Evolutionary conservation across 768 basidiomycete genomes (phyloP).

Genomic region (Gymnopilus dilepis): DNA sequence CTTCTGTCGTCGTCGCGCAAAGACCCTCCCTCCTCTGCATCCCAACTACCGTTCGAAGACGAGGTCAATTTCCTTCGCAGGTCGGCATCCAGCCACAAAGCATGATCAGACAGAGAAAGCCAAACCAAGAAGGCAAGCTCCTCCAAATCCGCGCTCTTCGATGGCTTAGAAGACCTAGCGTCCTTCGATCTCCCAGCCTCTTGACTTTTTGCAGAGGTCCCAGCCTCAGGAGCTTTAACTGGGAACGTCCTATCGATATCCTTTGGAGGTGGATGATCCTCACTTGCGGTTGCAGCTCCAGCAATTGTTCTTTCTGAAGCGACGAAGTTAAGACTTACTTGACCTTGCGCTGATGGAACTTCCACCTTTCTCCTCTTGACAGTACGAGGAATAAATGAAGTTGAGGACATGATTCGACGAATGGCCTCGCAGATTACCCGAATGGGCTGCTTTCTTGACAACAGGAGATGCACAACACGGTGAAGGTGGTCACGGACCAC

Average conservation of each 20-base stretch:
- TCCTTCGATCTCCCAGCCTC: not conserved
- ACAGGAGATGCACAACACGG: not conserved
- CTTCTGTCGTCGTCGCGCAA: not conserved
- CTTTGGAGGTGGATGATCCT: conserved; percentile 6
- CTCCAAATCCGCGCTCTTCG: conserved; percentile 28
- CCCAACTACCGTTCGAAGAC: not conserved
- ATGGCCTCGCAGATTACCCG: not conserved
- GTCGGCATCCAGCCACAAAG: conserved; percentile 66
- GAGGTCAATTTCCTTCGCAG: conserved; percentile 53
- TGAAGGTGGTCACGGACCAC: too few species aligned
- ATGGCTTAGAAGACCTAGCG: not conserved
- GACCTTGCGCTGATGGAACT: not conserved
- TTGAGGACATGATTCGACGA: conserved; percentile 21
- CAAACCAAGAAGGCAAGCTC: conserved; percentile 56
- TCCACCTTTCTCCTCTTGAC: conserved; percentile 25
- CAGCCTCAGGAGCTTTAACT: not conserved
- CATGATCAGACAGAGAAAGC: conserved; percentile 74
- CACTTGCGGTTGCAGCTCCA: conserved; percentile 18
- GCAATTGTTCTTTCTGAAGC: conserved; percentile 4
- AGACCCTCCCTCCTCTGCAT: conserved; percentile 27
- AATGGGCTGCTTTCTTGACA: not conserved
- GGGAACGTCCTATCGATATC: conserved; percentile 12
- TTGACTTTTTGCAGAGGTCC: not conserved
- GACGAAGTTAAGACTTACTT: conserved; percentile 19
- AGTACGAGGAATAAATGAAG: conserved; percentile 34